phyloP scores from a whole-genome alignment of 768 basidiomycete species.

The Xerocomus potaroensis region DNA sequence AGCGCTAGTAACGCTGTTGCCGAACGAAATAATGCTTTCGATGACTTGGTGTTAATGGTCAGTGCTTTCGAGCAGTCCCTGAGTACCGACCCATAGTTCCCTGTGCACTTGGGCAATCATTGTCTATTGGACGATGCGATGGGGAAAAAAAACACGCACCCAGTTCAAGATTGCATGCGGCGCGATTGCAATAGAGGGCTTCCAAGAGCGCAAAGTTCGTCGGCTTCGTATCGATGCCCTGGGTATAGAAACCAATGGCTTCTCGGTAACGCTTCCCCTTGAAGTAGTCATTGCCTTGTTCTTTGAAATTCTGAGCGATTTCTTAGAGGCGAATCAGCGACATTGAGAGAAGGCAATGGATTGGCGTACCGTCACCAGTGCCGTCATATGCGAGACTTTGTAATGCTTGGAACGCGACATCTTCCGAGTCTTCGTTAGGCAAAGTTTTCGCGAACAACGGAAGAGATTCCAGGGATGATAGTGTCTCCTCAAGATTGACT shows the following conservation, averaged over 20 bases:
- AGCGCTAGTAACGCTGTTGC: conserved; percentile 71
- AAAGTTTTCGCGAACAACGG: conserved; percentile 94
- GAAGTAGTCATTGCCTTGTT: conserved; percentile 94
- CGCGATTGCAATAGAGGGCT: conserved; percentile 81
- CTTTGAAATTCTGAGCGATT: conserved; percentile 87
- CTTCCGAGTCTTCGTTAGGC: conserved; percentile 60
- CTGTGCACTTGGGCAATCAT: conserved; percentile 38
- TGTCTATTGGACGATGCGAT: background rate
- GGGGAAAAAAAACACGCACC: conserved; percentile 41
- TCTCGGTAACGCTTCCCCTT: conserved; percentile 83
- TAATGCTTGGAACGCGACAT: conserved; percentile 71
- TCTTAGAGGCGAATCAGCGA: conserved; percentile 43
- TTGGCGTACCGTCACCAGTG: conserved; percentile 82
- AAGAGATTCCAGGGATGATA: conserved; percentile 53
- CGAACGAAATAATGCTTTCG: conserved; percentile 88
- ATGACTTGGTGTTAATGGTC: conserved; percentile 52
- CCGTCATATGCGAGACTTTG: conserved; percentile 87
- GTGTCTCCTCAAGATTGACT: conserved; percentile 31
- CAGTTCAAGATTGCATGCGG: conserved; percentile 89
- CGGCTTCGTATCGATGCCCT: conserved; percentile 84
- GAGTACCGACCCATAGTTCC: conserved; percentile 85
- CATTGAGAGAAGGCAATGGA: background rate
- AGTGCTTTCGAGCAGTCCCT: conserved; percentile 79
- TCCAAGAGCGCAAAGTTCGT: conserved; percentile 54
- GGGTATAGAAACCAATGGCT: conserved; percentile 85